Percentiles rank a stretch among this genome's conserved stretches.
Evolutionary conservation across 331 rosid species (phyloP).

Genomic region (Rosa hybrid): DNA sequence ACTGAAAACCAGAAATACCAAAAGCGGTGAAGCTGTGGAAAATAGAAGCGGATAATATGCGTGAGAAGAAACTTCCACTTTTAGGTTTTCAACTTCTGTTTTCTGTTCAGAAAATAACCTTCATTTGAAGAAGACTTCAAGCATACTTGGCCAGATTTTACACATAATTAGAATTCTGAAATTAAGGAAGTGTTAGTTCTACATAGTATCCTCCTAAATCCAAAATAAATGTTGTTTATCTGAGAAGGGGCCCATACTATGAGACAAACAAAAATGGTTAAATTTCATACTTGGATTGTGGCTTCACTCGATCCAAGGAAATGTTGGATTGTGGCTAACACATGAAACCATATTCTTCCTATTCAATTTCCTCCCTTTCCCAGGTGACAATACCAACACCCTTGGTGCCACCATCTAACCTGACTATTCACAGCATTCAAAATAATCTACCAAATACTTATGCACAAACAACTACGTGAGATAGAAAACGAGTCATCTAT

Average conservation of each 20-base stretch:
- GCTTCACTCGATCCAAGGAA: not conserved
- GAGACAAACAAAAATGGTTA: not conserved
- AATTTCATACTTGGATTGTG: not conserved
- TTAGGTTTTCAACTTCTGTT: no score
- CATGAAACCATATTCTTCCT: not conserved
- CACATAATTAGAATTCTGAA: not conserved
- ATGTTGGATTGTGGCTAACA: not conserved
- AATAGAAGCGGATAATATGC: no score
- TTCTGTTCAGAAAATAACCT: no score
- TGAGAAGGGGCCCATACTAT: not conserved
- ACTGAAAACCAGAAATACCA: no score
- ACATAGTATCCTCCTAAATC: not conserved
- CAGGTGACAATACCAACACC: not conserved
- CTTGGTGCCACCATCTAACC: constrained; percentile 4
- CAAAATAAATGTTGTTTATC: not conserved
- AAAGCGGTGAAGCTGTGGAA: no score
- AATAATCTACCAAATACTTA: constrained; percentile 16
- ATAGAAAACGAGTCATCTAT: not conserved
- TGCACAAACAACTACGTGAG: constrained; percentile 5
- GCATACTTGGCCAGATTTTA: no score
- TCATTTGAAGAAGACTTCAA: no score
- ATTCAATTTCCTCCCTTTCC: not conserved
- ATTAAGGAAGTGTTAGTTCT: not conserved
- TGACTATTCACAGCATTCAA: constrained; percentile 13
- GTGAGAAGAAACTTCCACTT: no score